Conservation (phyloP, 257 asterid species). For the Sherardia arvensis region DNA sequence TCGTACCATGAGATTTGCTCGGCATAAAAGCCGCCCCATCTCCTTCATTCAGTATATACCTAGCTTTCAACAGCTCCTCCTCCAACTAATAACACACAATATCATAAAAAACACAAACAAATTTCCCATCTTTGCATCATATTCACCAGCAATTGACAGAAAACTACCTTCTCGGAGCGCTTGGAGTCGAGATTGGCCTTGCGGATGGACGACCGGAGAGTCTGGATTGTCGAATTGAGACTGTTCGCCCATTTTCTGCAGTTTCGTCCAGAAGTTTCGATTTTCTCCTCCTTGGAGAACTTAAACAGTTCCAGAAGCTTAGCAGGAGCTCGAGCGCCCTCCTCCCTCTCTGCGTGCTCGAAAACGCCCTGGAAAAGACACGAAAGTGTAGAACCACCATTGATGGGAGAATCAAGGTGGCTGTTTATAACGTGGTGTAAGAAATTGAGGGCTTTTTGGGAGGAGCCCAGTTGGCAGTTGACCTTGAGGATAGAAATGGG, state of each 20-base stretch:
- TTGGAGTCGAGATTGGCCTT: constrained; percentile 28
- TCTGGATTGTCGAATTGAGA: constrained; percentile 52
- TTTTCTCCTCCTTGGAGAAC: no score
- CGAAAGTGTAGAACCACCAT: no score
- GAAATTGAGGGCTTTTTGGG: no score
- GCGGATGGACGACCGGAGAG: constrained; percentile 52
- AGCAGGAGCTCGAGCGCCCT: no score
- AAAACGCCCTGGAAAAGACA: no score
- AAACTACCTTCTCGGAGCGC: constrained; percentile 40
- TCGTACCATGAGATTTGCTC: constrained; percentile 70
- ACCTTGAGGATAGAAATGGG: no score
- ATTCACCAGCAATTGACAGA: background rate
- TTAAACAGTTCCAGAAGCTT: no score
- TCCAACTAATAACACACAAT: constrained; percentile 37
- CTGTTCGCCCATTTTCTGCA: constrained; percentile 66
- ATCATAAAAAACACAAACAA: background rate
- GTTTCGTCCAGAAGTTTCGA: no score
- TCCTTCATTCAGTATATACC: constrained; percentile 76
- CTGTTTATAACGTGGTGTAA: no score
- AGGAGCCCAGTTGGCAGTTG: no score
- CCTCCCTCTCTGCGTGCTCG: no score
- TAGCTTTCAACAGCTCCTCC: constrained; percentile 70
- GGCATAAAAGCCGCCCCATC: constrained; percentile 96
- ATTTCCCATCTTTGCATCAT: background rate
- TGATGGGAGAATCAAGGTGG: no score